A percentile compares a stretch with the other conserved stretches of the same genome.
Evolutionary conservation across 139 green algal genomes (phyloP).

Genomic region (Mesostigma viride): DNA sequence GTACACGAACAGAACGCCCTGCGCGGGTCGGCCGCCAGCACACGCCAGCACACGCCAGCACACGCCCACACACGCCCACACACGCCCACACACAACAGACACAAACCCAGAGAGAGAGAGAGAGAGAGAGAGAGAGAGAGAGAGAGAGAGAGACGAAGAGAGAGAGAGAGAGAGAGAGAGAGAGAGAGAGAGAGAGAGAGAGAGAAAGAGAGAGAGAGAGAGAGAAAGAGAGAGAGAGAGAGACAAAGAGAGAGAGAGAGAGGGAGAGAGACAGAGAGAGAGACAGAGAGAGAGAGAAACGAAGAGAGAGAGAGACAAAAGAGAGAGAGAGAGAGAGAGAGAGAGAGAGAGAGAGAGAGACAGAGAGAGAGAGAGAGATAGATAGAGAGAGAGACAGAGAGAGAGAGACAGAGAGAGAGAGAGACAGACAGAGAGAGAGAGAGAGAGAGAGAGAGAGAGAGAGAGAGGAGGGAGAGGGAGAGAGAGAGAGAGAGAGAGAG

Average conservation of each 20-base stretch:
- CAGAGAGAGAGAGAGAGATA: slow-evolving; percentile 2
- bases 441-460: too few relatives aligned
- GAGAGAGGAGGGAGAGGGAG: too few relatives aligned
- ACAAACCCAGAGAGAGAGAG: slow-evolving; percentile 5
- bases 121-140: slow-evolving; percentile 5
- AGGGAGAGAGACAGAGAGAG: slow-evolving; percentile 1
- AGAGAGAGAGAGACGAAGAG: not conserved
- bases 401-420: too few relatives aligned
- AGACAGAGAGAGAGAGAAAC: not conserved
- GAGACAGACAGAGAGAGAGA: too few relatives aligned
- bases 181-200: slow-evolving; percentile 5
- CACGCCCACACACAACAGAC: too few relatives aligned
- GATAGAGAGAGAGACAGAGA: slow-evolving; percentile 2
- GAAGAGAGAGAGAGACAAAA: not conserved
- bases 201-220: slow-evolving; percentile 3
- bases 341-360: slow-evolving; percentile 5
- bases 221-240: slow-evolving; percentile 3
- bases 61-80: too few relatives aligned
- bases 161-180: slow-evolving; percentile 5
- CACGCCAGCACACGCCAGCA: too few relatives aligned
- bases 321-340: slow-evolving; percentile 5
- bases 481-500: too few relatives aligned
- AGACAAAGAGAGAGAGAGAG: slow-evolving; percentile 2
- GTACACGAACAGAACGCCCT: too few relatives aligned
- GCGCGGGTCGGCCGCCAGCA: too few relatives aligned